phyloP scores from a whole-genome alignment of 306 rosid genomes.

The Quercus berberidifolia region DNA sequence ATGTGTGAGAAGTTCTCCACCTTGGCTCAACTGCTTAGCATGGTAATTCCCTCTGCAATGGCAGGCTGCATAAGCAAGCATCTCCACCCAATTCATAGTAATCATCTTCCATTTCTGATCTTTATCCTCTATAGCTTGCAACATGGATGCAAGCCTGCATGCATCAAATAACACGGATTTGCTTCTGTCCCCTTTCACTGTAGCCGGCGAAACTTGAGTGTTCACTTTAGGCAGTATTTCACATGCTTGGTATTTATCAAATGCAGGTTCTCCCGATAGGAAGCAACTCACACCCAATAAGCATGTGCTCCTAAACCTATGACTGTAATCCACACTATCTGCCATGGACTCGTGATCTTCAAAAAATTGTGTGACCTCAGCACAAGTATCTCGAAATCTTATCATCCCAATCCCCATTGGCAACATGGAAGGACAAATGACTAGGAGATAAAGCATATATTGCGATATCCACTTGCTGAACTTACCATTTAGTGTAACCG shows the following conservation, averaged over 20 bases:
- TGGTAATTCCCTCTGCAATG: not conserved
- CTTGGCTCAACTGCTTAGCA: not conserved
- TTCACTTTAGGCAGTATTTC: not conserved
- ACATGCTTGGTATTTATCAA: not conserved
- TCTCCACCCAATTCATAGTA: not conserved
- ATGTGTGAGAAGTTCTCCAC: constrained; percentile 8
- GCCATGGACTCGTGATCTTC: not conserved
- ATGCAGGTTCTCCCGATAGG: no score
- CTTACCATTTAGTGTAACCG: no score
- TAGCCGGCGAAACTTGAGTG: not conserved
- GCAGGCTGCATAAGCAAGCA: not conserved
- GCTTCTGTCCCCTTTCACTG: not conserved
- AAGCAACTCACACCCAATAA: no score
- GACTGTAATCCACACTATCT: no score
- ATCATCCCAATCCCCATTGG: not conserved
- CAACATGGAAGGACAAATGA: not conserved
- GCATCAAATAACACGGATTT: not conserved
- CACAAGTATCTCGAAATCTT: not conserved
- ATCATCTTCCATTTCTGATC: not conserved
- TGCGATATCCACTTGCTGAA: no score
- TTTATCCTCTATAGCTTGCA: not conserved
- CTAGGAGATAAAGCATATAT: not conserved
- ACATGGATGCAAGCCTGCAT: not conserved
- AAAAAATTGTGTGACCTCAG: not conserved
- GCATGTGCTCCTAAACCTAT: no score